Conservation (phyloP, 2,329 filamentous ascomycete genomes). For the Blastomyces percursus region DNA sequence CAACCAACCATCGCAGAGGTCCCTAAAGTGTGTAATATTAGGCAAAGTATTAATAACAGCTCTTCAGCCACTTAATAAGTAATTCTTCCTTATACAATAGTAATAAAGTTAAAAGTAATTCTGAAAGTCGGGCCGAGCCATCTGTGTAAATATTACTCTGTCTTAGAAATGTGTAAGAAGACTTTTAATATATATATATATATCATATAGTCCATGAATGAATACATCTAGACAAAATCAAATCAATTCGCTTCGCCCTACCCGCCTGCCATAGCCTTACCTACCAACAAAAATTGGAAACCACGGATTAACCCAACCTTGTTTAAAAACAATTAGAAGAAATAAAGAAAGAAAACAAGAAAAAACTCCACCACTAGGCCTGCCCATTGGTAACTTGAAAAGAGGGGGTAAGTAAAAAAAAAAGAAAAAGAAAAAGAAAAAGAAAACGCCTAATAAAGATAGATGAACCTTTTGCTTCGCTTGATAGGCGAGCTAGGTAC, state of each 20-base stretch:
- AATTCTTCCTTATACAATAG: too few relatives aligned
- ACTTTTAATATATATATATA: too few relatives aligned
- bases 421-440: conserved; percentile 12
- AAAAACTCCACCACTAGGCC: conserved; percentile 12
- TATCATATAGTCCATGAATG: neutral
- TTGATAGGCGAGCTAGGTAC: neutral
- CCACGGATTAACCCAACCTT: conserved; percentile 9
- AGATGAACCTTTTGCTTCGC: neutral
- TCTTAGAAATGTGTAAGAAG: too few relatives aligned
- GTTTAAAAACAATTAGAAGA: conserved; percentile 12
- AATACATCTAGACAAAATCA: neutral
- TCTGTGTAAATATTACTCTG: too few relatives aligned
- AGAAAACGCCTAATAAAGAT: neutral
- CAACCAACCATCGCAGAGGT: too few relatives aligned
- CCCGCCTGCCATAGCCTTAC: neutral
- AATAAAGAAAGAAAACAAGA: conserved; percentile 16
- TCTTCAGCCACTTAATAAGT: too few relatives aligned
- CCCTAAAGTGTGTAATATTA: too few relatives aligned
- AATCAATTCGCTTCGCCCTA: conserved; percentile 21
- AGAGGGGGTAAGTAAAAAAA: conserved; percentile 7
- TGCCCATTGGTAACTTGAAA: conserved; percentile 5
- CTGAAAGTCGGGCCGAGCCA: too few relatives aligned
- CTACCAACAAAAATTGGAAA: neutral
- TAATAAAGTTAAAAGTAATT: too few relatives aligned
- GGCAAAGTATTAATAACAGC: too few relatives aligned